phyloP scores from a whole-genome alignment of 352 stramenopile genomes.

The Globisporangium spiculum region DNA sequence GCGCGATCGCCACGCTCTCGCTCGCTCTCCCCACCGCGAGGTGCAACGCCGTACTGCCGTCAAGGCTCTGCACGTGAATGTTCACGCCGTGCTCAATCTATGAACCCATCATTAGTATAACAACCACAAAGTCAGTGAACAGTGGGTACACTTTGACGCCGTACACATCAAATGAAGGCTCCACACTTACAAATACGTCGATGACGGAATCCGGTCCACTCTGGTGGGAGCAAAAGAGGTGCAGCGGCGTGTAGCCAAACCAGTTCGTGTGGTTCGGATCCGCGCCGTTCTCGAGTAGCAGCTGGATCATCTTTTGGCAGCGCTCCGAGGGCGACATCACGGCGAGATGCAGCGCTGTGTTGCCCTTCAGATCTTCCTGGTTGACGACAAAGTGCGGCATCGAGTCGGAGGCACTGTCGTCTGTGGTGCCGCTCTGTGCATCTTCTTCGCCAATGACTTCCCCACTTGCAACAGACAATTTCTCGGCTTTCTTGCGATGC shows the following conservation, averaged over 20 bases:
- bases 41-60: slow-evolving; percentile 82
- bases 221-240: slow-evolving; percentile 86
- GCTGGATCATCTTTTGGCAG: slow-evolving; percentile 80
- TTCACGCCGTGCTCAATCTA: slow-evolving; percentile 79
- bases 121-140: slow-evolving; percentile 1
- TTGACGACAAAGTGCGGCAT: slow-evolving; percentile 63
- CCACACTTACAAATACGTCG: slow-evolving; percentile 74
- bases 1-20: slow-evolving; percentile 62
- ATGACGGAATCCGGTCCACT: slow-evolving; percentile 63
- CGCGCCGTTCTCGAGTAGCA: slow-evolving; percentile 77
- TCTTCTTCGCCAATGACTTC: slow-evolving; percentile 16
- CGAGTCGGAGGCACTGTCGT: slow-evolving; percentile 23
- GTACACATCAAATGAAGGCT: background rate
- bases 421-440: slow-evolving; percentile 11
- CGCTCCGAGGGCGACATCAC: slow-evolving; percentile 80
- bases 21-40: slow-evolving; percentile 73
- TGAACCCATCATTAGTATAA: background rate
- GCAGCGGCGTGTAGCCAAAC: slow-evolving; percentile 84
- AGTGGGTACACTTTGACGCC: background rate
- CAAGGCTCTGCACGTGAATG: slow-evolving; percentile 79
- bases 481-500: slow-evolving; percentile 9
- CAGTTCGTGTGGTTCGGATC: slow-evolving; percentile 77
- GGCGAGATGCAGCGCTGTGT: slow-evolving; percentile 78
- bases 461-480: slow-evolving; percentile 6
- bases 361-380: slow-evolving; percentile 78